Conservation (phyloP, 2,329 filamentous ascomycete species). For the Fusarium sp. region DNA sequence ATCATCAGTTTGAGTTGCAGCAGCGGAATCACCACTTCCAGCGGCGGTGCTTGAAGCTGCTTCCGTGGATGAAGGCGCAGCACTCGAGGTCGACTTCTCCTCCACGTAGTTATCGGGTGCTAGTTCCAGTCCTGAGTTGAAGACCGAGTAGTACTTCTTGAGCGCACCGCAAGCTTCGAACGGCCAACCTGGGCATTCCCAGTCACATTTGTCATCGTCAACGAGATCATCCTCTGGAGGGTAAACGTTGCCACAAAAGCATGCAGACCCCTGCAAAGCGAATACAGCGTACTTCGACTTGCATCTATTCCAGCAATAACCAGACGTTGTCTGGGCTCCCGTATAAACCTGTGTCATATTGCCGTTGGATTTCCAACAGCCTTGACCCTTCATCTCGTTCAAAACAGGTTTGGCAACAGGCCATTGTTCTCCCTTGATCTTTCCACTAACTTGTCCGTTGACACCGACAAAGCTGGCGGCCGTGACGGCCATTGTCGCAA, state of each 20-base stretch:
- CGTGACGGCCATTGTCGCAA: conserved; percentile 49
- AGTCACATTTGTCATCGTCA: conserved; percentile 71
- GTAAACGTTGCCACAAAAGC: conserved; percentile 78
- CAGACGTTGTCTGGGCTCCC: conserved; percentile 50
- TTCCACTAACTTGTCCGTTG: conserved; percentile 1
- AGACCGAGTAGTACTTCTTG: conserved; percentile 56
- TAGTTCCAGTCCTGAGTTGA: conserved; percentile 63
- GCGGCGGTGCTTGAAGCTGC: conserved; percentile 40
- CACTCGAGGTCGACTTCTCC: conserved; percentile 23
- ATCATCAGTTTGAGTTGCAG: conserved; percentile 33
- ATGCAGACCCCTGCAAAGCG: conserved; percentile 72
- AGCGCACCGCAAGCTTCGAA: conserved; percentile 69
- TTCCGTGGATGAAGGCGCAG: conserved; percentile 46
- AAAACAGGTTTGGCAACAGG: conserved; percentile 54
- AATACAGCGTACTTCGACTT: conserved; percentile 66
- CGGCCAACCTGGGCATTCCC: conserved; percentile 72
- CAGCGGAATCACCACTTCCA: not conserved
- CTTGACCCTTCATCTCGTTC: conserved; percentile 59
- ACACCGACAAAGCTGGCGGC: conserved; percentile 46
- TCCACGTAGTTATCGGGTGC: conserved; percentile 48
- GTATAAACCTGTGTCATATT: conserved; percentile 51
- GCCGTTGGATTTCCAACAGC: conserved; percentile 63
- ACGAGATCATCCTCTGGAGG: conserved; percentile 69
- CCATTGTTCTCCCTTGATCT: conserved; percentile 46
- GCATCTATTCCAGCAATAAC: conserved; percentile 58